Conservation (phyloP, 192 early-diverging fungal genomes). For the Podila epigama region DNA sequence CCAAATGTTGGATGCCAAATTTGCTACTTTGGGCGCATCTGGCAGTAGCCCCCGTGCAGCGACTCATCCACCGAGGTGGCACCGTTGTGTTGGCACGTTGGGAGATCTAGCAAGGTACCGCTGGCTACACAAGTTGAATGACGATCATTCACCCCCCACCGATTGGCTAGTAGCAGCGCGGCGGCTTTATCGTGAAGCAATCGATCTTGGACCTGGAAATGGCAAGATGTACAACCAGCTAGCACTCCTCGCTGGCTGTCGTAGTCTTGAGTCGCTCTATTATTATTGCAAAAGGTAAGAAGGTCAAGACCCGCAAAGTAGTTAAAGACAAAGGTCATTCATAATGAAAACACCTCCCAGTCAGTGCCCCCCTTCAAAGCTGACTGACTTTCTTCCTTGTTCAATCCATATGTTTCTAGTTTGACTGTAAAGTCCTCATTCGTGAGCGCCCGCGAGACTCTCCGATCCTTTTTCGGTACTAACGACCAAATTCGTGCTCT, state of each 20-base stretch:
- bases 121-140: slow-evolving; percentile 52
- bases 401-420: slow-evolving; percentile 16
- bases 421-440: slow-evolving; percentile 60
- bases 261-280: slow-evolving; percentile 33
- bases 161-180: slow-evolving; percentile 41
- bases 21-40: slow-evolving; percentile 5
- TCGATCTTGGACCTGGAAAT: slow-evolving; percentile 49
- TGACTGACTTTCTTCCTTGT: neutral
- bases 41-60: too few species aligned
- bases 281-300: slow-evolving; percentile 52
- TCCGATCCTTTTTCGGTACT: slow-evolving; percentile 56
- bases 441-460: slow-evolving; percentile 58
- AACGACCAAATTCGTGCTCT: slow-evolving; percentile 52
- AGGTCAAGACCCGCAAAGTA: neutral
- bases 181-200: slow-evolving; percentile 41
- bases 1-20: slow-evolving; percentile 34
- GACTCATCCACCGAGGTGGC: slow-evolving; percentile 52
- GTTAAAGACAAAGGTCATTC: neutral
- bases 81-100: slow-evolving; percentile 52
- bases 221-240: slow-evolving; percentile 64
- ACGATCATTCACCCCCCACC: slow-evolving; percentile 4
- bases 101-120: slow-evolving; percentile 63
- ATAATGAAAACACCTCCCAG: neutral
- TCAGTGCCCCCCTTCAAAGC: slow-evolving; percentile 28
- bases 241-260: slow-evolving; percentile 48